Evolutionary conservation across 2,329 filamentous ascomycete genomes (phyloP).

Genomic region (Tolypocladium tundrense): DNA sequence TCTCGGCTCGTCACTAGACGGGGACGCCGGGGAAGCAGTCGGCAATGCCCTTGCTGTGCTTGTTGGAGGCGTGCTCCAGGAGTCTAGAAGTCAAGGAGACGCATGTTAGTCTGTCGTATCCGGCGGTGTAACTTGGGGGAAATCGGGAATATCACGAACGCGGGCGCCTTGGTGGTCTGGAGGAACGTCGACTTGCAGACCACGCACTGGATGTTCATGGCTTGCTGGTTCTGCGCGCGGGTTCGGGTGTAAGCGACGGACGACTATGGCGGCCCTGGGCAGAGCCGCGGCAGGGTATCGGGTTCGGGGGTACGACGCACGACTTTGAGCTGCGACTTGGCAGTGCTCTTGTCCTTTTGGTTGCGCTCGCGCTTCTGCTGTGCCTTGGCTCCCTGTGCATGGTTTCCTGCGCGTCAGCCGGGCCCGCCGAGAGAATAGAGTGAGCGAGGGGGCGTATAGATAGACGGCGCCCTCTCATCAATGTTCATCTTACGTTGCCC

Average conservation of each 20-base stretch:
- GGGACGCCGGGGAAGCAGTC: constrained; percentile 57
- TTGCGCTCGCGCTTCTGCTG: constrained; percentile 65
- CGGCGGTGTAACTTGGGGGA: no score
- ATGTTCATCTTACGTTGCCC: constrained; percentile 22
- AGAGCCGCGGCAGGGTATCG: not conserved
- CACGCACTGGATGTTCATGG: constrained; percentile 67
- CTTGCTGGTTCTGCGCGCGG: constrained; percentile 52
- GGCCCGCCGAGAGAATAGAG: not conserved
- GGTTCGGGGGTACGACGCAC: constrained; percentile 31
- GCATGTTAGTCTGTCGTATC: not conserved
- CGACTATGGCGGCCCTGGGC: not conserved
- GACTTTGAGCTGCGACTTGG: constrained; percentile 60
- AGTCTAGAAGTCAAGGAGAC: constrained; percentile 33
- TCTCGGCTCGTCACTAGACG: not conserved
- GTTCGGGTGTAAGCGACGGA: constrained; percentile 6
- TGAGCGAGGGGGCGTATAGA: not conserved
- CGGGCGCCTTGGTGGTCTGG: constrained; percentile 63
- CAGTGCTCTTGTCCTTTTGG: constrained; percentile 45
- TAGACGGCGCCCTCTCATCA: not conserved
- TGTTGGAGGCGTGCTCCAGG: constrained; percentile 62
- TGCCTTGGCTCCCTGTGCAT: constrained; percentile 50
- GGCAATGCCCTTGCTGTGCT: constrained; percentile 61
- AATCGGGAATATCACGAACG: constrained; percentile 35
- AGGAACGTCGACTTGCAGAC: constrained; percentile 72
- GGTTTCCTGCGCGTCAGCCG: constrained; percentile 9